Conservation (phyloP, 306 rosid genomes). For the Corylus heterophylla region DNA sequence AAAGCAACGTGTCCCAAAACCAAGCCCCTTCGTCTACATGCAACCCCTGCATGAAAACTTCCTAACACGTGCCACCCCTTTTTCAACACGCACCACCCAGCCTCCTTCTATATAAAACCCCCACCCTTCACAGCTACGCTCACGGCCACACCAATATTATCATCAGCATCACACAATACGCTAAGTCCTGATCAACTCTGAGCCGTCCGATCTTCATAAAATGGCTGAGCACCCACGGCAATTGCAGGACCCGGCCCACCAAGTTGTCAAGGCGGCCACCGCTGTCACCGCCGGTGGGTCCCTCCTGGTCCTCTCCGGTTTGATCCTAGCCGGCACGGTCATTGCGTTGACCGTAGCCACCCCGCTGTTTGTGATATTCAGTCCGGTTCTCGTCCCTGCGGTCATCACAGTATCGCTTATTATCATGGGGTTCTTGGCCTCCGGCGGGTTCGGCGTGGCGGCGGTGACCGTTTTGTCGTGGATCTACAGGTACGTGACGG, state of each 20-base stretch:
- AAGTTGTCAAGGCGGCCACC: conserved; percentile 56
- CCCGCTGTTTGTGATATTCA: conserved; percentile 75
- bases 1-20: conserved; percentile 43
- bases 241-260: conserved; percentile 19
- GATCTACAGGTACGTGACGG: conserved; percentile 63
- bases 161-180: background rate
- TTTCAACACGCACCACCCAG: conserved; percentile 42
- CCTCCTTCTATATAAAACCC: conserved; percentile 23
- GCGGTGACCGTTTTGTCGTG: conserved; percentile 67
- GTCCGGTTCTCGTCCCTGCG: conserved; percentile 82
- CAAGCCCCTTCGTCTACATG: conserved; percentile 34
- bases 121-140: background rate
- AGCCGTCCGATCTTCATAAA: conserved; percentile 1
- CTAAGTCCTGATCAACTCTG: background rate
- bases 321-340: conserved; percentile 52
- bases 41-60: conserved; percentile 59
- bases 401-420: conserved; percentile 38
- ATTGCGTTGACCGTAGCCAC: conserved; percentile 54
- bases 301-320: conserved; percentile 53
- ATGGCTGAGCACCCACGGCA: conserved; percentile 54
- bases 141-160: background rate
- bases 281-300: conserved; percentile 69
- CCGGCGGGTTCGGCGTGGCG: conserved; percentile 71
- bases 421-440: conserved; percentile 56
- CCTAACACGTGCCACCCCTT: conserved; percentile 50